Evolutionary conservation across 2,329 filamentous ascomycete genomes (phyloP).

Genomic region (Colletotrichum somersetense): DNA sequence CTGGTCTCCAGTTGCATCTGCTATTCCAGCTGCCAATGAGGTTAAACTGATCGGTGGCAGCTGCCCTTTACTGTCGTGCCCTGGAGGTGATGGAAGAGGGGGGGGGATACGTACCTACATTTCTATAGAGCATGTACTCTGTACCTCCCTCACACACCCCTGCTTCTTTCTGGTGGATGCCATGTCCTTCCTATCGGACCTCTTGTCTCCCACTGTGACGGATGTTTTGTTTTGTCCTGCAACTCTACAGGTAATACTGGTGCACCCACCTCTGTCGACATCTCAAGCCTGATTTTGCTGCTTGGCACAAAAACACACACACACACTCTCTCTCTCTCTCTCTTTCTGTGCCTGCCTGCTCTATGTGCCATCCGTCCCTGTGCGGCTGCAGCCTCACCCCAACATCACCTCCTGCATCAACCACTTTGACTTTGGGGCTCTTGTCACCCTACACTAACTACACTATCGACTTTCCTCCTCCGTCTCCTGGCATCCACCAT

Average conservation of each 20-base stretch:
- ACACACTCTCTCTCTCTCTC: background rate
- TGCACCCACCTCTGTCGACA: slow-evolving; percentile 15
- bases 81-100: background rate
- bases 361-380: background rate
- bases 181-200: background rate
- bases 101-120: background rate
- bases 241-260: background rate
- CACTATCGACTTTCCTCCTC: background rate
- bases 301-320: background rate
- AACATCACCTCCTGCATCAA: background rate
- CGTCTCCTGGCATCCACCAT: background rate
- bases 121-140: too few relatives aligned
- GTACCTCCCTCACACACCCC: background rate
- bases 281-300: slow-evolving; percentile 7
- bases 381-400: slow-evolving; percentile 7
- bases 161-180: background rate
- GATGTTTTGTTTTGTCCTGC: background rate
- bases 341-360: slow-evolving; percentile 1
- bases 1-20: background rate
- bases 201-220: slow-evolving; percentile 10
- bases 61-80: too few relatives aligned
- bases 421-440: background rate
- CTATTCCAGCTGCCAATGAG: background rate
- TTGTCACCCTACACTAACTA: background rate
- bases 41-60: background rate